Conservation (phyloP, 805 yeast species). For the Starmerella apis region DNA sequence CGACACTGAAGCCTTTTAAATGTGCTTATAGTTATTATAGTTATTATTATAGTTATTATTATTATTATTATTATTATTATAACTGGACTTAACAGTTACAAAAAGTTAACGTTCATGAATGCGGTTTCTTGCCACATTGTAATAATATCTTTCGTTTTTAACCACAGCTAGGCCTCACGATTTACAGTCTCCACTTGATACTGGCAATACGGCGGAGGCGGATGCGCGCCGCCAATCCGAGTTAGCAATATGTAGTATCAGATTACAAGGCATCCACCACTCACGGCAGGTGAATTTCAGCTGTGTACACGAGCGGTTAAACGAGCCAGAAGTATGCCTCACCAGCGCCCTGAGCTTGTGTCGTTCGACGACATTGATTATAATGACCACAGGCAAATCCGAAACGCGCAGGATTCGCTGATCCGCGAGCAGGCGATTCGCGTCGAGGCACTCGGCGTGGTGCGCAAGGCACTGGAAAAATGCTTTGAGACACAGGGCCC, state of each 20-base stretch:
- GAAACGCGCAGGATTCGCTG: conserved; percentile 66
- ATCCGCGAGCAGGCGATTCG: conserved; percentile 72
- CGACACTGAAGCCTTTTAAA: too few relatives aligned
- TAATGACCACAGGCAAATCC: conserved; percentile 50
- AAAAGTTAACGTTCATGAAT: too few relatives aligned
- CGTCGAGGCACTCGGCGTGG: conserved; percentile 52
- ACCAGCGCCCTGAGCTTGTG: conserved; percentile 49
- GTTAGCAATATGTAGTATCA: not conserved
- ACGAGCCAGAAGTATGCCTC: conserved; percentile 22
- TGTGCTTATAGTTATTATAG: too few relatives aligned
- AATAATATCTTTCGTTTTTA: too few relatives aligned
- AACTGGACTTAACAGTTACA: too few relatives aligned
- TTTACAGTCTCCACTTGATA: too few relatives aligned
- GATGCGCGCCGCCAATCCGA: too few relatives aligned
- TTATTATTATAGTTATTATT: too few relatives aligned
- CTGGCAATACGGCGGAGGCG: too few relatives aligned
- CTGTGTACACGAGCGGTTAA: conserved; percentile 1
- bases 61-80: too few relatives aligned
- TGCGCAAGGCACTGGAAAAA: conserved; percentile 64
- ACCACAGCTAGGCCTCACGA: too few relatives aligned
- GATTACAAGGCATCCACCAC: not conserved
- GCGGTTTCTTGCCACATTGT: too few relatives aligned
- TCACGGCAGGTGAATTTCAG: conserved; percentile 1
- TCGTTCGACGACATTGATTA: conserved; percentile 79
- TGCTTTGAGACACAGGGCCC: conserved; percentile 54